A percentile compares a stretch with the other conserved stretches of the same genome.
Conservation (phyloP, 306 rosid species). For the Abrus precatorius region DNA sequence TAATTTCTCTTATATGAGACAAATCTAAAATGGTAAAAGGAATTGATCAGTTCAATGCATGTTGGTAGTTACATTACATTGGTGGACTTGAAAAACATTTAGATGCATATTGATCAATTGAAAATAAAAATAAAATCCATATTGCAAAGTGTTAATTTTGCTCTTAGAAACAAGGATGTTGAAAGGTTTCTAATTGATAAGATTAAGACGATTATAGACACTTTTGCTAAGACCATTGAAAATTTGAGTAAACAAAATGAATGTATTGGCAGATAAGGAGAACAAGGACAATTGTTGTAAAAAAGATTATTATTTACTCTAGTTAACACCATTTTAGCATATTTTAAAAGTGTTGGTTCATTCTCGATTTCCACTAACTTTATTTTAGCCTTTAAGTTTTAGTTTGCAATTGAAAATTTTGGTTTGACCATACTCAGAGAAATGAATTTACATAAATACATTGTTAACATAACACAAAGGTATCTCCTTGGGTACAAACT, state of each 20-base stretch:
- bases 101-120: conserved; percentile 58
- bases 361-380: too few species aligned
- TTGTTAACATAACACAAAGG: conserved; percentile 40
- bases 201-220: conserved; percentile 81
- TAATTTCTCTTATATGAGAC: conserved; percentile 49
- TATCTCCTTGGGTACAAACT: conserved; percentile 50
- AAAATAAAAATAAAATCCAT: conserved; percentile 63
- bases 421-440: too few species aligned
- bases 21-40: conserved; percentile 62
- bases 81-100: conserved; percentile 71
- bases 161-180: conserved; percentile 74
- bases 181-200: conserved; percentile 74
- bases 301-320: conserved; percentile 63
- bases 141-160: conserved; percentile 67
- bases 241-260: conserved; percentile 66
- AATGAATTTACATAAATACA: too few species aligned
- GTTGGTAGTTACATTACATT: conserved; percentile 60
- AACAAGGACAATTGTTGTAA: conserved; percentile 78
- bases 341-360: conserved; percentile 1
- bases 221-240: conserved; percentile 62
- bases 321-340: conserved; percentile 42
- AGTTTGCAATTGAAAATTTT: too few species aligned
- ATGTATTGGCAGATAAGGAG: conserved; percentile 66
- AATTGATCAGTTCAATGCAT: conserved; percentile 68
- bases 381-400: too few species aligned